Percentiles rank a stretch among this genome's conserved stretches.
phyloP scores from a whole-genome alignment of 2,329 filamentous ascomycete species.

The Scytalidium lignicola region DNA sequence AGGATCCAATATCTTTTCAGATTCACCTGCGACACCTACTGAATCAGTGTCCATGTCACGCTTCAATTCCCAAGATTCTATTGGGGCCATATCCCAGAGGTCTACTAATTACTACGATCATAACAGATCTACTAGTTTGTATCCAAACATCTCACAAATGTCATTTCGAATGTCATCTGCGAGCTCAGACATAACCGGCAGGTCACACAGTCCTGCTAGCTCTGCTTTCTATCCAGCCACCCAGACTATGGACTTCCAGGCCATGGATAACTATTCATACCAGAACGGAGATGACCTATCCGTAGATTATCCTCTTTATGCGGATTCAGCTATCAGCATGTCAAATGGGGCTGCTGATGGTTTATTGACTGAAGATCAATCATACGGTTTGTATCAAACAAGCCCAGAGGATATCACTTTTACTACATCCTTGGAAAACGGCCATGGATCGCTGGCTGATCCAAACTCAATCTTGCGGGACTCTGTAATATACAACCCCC shows the following conservation, averaged over 20 bases:
- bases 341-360: constrained; percentile 11
- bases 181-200: constrained; percentile 25
- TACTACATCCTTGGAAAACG: constrained; percentile 2
- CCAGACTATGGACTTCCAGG: constrained; percentile 23
- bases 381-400: constrained; percentile 18
- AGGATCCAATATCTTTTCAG: constrained; percentile 11
- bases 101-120: constrained; percentile 24
- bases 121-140: constrained; percentile 21
- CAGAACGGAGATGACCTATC: constrained; percentile 20
- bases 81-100: constrained; percentile 22
- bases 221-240: constrained; percentile 23
- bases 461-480: constrained; percentile 17
- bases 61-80: constrained; percentile 24
- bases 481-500: constrained; percentile 18
- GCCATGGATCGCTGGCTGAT: constrained; percentile 8
- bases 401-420: constrained; percentile 15
- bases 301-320: constrained; percentile 16
- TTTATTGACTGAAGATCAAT: constrained; percentile 16
- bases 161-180: constrained; percentile 26
- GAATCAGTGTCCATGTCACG: constrained; percentile 24
- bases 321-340: constrained; percentile 15
- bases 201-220: constrained; percentile 25
- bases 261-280: constrained; percentile 23
- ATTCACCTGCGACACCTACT: constrained; percentile 15
- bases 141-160: constrained; percentile 20